Evolutionary conservation across 495 filamentous ascomycete species (phyloP), one percentile per base, ranked within the genome.

Genomic region (Arthonia radiata): DNA sequence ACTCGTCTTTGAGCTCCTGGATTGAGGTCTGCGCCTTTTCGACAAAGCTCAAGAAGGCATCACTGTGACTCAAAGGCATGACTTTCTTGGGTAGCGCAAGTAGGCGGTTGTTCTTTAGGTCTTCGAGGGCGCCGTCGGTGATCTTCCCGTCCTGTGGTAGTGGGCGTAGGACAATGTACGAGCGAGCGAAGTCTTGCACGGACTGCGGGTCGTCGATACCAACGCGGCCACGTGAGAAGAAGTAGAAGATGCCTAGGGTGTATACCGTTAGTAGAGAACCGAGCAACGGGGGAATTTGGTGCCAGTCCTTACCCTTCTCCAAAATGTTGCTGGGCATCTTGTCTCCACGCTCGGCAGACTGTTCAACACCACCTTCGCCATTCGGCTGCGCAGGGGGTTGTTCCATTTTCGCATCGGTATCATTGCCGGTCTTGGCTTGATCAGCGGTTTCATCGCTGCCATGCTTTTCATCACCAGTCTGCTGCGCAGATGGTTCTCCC

Each of bases 261-360:
- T 22, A 6, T n/a, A n/a, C n/a, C n/a, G n/a, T n/a, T n/a, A n/a
- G n/a, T n/a, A n/a, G n/a, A n/a, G n/a, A n/a, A n/a, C n/a, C n/a
- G n/a, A n/a, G n/a, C n/a, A n/a, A n/a, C n/a, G n/a, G n/a, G n/a
- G n/a, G n/a, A n/a, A n/a, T n/a, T n/a, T n/a, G n/a, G n/a, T n/a
- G n/a, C n/a, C n/a, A n/a, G n/a, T n/a, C n/a, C n/a, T n/a, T 61
- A 2, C 82, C 83, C 37, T 91, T 92, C 40, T 94, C 83, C 7
- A 91, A 54, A 15, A 86, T 66, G 29, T 53, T 77, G n/a, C 73
- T 70, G 0, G 80, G 64, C 4, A 68, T 52, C 2, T 37, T 47
- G 29, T 57, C 52, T 39, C 62, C 67, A 36, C 57, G 57, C 37
- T 57, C 39, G 11, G 39, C 30, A 15, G 46, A 45, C 23, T 46